Conservation (phyloP, 371 early-diverging fungal species). For the Synchytrium microbalum region DNA sequence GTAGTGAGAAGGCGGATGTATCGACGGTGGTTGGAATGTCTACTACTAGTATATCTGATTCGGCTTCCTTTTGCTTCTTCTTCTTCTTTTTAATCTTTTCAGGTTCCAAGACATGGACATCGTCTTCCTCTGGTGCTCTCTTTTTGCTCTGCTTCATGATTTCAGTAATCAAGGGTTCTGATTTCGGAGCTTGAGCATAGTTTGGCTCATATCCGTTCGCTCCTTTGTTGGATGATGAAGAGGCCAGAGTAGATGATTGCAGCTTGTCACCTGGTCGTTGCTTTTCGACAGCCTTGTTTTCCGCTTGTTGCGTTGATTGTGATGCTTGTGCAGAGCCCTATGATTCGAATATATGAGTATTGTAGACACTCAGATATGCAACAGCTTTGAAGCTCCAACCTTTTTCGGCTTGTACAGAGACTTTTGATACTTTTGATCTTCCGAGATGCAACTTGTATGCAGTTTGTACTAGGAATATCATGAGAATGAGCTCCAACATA, state of each 20-base stretch:
- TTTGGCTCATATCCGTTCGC: background rate
- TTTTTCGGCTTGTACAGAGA: constrained; percentile 33
- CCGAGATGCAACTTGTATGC: constrained; percentile 77
- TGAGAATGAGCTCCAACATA: background rate
- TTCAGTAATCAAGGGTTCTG: background rate
- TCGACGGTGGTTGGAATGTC: background rate
- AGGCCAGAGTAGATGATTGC: background rate
- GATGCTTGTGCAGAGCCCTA: background rate
- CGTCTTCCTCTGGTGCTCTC: background rate
- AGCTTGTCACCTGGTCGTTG: background rate
- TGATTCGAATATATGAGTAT: background rate
- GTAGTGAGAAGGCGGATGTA: background rate
- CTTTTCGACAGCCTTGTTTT: background rate
- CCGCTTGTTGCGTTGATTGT: background rate
- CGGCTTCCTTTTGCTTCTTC: constrained; percentile 1
- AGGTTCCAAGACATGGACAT: background rate
- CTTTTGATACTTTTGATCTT: constrained; percentile 82
- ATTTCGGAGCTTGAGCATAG: background rate
- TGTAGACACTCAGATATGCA: background rate
- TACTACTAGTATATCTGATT: constrained; percentile 34
- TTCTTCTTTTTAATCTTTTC: constrained; percentile 2
- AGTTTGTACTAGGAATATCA: constrained; percentile 43
- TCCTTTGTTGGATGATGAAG: background rate
- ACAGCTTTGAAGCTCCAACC: constrained; percentile 2
- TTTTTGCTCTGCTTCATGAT: background rate